phyloP scores from a whole-genome alignment of 2,329 filamentous ascomycete genomes.

The Aspergillus sp. region DNA sequence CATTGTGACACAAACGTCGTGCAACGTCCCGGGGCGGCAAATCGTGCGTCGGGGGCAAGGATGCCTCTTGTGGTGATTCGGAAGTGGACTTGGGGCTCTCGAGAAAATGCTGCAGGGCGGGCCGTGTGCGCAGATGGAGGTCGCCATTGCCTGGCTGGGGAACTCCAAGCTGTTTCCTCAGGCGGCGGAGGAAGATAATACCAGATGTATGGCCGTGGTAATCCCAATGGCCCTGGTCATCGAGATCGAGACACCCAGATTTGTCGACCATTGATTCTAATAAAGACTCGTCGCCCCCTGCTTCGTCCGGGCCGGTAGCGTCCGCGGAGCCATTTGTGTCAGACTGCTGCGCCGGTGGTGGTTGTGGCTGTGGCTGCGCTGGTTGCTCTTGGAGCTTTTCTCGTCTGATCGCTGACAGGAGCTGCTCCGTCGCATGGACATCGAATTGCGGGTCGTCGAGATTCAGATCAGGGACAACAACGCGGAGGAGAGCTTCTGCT shows the following conservation, averaged over 20 bases:
- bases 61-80: slow-evolving; percentile 63
- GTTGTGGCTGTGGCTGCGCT: background rate
- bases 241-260: slow-evolving; percentile 85
- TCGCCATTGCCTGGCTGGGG: slow-evolving; percentile 65
- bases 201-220: slow-evolving; percentile 94
- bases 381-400: slow-evolving; percentile 22
- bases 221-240: slow-evolving; percentile 89
- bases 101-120: slow-evolving; percentile 58
- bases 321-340: slow-evolving; percentile 18
- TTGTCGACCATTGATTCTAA: slow-evolving; percentile 94
- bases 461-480: slow-evolving; percentile 80
- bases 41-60: slow-evolving; percentile 58
- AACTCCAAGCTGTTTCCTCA: slow-evolving; percentile 81
- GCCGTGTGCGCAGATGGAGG: slow-evolving; percentile 54
- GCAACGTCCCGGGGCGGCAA: slow-evolving; percentile 66
- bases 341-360: slow-evolving; percentile 13
- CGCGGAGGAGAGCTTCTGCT: slow-evolving; percentile 74
- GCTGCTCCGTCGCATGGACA: slow-evolving; percentile 68
- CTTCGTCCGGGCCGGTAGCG: slow-evolving; percentile 28
- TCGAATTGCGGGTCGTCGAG: slow-evolving; percentile 83
- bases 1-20: slow-evolving; percentile 56
- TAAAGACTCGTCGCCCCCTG: slow-evolving; percentile 64
- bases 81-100: slow-evolving; percentile 68
- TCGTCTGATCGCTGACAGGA: slow-evolving; percentile 48
- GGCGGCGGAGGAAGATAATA: slow-evolving; percentile 78